Evolutionary conservation across 306 rosid genomes (phyloP), one percentile per base, ranked within the genome.

Genomic region (Ceratonia siliqua): DNA sequence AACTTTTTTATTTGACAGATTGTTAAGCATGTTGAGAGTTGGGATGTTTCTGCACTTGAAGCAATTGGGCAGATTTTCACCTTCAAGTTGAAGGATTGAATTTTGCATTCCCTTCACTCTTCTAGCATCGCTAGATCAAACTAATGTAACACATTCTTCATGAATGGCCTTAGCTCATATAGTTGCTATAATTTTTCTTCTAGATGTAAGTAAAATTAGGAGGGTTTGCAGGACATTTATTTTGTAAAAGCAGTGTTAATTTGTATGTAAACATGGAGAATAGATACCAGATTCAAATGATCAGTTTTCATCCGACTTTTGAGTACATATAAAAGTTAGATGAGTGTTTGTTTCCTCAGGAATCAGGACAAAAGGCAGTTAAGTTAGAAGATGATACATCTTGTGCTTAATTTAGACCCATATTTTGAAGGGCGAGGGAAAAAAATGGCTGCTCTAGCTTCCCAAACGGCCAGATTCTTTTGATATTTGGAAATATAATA

Each of bases 21-120:
- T 82, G 82, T 84, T 69, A 84, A 90, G 84, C 97, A 94, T 65
- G 86, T 90, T 32, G 98, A 89, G 89, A 88, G 96, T 50, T 94
- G 97, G 98, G 74, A 83, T 78, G 82, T 90, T 77, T 88, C 98
- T 73, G 92, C 94, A 57, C 82, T 91, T 43, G 94, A 91, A 86
- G 96, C 98, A 76, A 77, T 94, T 49, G 83, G 85, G 45, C 98
- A 89, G 83, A 90, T 91, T 58, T 94, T 91, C 86, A 81, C 75
- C 66, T 85, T 94, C 43, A 71, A 73, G 56, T 46, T 82, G 71
- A 84, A 56, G 36, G 33, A 66, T 74, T 14, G 20, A 46, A 35
- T 66, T 71, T 32, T 27, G 33, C 77, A 28, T 62, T 67, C 74
- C 65, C 18, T 6, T 49, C 75, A 20, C 9, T 48, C 8, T 35